Evolutionary conservation across 805 yeast genomes (phyloP).

Genomic region (Suhomyces sp.): DNA sequence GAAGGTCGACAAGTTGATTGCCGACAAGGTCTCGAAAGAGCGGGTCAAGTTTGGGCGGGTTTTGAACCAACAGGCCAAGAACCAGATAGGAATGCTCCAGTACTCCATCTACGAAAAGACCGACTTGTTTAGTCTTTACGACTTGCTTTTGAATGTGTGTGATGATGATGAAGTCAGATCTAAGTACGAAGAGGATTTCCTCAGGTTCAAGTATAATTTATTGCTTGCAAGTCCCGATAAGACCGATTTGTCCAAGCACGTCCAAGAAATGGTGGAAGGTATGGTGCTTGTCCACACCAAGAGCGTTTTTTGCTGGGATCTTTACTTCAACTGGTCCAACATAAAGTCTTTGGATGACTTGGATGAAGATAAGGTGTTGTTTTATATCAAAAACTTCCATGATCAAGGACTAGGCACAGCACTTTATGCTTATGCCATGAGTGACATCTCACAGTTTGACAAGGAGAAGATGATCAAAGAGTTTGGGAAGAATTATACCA

Average conservation of each 20-base stretch:
- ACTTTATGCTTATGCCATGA: conserved; percentile 58
- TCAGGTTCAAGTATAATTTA: conserved; percentile 55
- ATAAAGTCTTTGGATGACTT: conserved; percentile 46
- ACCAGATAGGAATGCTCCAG: conserved; percentile 34
- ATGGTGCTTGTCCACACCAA: conserved; percentile 67
- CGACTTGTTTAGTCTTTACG: conserved; percentile 52
- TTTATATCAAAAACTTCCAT: conserved; percentile 55
- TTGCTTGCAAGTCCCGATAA: conserved; percentile 56
- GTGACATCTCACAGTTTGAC: conserved; percentile 67
- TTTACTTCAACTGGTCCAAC: conserved; percentile 74
- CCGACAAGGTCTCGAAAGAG: conserved; percentile 42
- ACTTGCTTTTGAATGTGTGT: conserved; percentile 50
- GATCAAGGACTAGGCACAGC: conserved; percentile 59
- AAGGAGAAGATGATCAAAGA: conserved; percentile 10
- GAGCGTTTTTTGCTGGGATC: conserved; percentile 65
- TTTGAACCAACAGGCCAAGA: conserved; percentile 39
- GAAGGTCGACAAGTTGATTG: conserved; percentile 41
- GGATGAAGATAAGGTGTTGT: conserved; percentile 44
- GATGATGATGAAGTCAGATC: conserved; percentile 62
- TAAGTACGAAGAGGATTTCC: conserved; percentile 53
- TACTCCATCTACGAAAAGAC: conserved; percentile 52
- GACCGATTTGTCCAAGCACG: conserved; percentile 30
- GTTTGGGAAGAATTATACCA: conserved; percentile 13
- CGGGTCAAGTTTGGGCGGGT: conserved; percentile 47
- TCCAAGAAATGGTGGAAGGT: conserved; percentile 61